Percentiles rank a stretch among this genome's conserved stretches.
Evolutionary conservation across 1,139 yeast genomes (phyloP).

Genomic region (Arxiozyma telluris): DNA sequence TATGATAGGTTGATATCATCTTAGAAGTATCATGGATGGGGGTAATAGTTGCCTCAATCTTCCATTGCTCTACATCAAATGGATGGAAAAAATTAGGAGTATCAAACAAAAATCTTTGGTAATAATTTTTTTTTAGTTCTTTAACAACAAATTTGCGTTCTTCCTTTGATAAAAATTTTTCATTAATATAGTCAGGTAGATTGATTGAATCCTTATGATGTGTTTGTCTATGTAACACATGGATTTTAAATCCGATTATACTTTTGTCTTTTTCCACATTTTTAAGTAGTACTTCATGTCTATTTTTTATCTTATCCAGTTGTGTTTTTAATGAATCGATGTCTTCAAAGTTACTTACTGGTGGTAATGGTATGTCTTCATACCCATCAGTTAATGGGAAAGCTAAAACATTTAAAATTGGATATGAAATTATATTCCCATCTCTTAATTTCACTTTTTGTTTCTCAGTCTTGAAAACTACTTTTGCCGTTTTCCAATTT

Average conservation of each 20-base stretch:
- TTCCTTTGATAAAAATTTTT: conserved; percentile 12
- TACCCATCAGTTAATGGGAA: conserved; percentile 23
- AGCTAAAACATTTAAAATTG: conserved; percentile 27
- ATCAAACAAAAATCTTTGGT: conserved; percentile 7
- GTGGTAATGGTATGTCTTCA: conserved; percentile 2
- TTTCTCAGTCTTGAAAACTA: conserved; percentile 21
- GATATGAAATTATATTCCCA: conserved; percentile 12
- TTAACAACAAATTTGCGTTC: conserved; percentile 17
- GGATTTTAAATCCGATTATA: conserved; percentile 16
- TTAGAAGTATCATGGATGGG: conserved; percentile 9
- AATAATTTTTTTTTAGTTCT: conserved; percentile 10
- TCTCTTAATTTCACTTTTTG: conserved; percentile 12
- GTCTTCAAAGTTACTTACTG: conserved; percentile 9
- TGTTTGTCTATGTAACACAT: conserved; percentile 13
- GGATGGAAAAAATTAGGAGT: conserved; percentile 24
- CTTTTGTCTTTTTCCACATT: background rate
- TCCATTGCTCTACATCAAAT: conserved; percentile 26
- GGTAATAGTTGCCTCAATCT: conserved; percentile 11
- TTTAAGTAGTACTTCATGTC: background rate
- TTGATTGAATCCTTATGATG: conserved; percentile 9
- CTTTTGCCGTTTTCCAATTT: conserved; percentile 20
- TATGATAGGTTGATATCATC: conserved; percentile 13
- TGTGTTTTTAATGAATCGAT: conserved; percentile 2
- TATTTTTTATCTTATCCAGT: conserved; percentile 4
- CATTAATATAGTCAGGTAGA: conserved; percentile 12